phyloP scores from a whole-genome alignment of 371 early-diverging fungal genomes.

The Syncephalastrum racemosum region DNA sequence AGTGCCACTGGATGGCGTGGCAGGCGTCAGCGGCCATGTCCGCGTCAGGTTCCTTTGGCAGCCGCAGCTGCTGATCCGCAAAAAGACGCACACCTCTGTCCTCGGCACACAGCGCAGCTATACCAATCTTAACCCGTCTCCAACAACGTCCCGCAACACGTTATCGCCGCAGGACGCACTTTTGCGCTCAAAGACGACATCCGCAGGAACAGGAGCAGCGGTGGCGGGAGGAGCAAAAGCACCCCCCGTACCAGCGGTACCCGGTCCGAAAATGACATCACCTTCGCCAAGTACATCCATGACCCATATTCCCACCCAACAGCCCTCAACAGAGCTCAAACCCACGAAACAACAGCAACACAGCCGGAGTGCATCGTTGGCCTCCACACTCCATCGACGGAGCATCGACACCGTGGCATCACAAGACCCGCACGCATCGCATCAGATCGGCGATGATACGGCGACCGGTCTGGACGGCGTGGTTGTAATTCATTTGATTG shows the following conservation, averaged over 20 bases:
- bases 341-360: too few species aligned
- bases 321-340: too few species aligned
- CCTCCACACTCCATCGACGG: not conserved
- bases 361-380: too few species aligned
- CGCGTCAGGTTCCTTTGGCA: slow-evolving; percentile 46
- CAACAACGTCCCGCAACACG: too few species aligned
- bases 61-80: slow-evolving; percentile 35
- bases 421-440: slow-evolving; percentile 8
- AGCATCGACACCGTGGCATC: slow-evolving; percentile 24
- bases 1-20: slow-evolving; percentile 42
- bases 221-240: too few species aligned
- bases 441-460: slow-evolving; percentile 12
- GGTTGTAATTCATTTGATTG: slow-evolving; percentile 48
- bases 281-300: not conserved
- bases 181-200: too few species aligned
- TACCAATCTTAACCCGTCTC: slow-evolving; percentile 10
- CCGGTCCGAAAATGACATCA: too few species aligned
- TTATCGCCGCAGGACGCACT: too few species aligned
- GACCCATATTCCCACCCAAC: too few species aligned
- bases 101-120: slow-evolving; percentile 14
- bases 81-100: slow-evolving; percentile 40
- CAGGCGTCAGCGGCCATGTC: slow-evolving; percentile 33
- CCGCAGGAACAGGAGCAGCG: too few species aligned
- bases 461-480: slow-evolving; percentile 38
- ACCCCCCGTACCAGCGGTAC: too few species aligned